Evolutionary conservation across 2,329 filamentous ascomycete genomes (phyloP).

Genomic region (Fusarium cyanostomum): DNA sequence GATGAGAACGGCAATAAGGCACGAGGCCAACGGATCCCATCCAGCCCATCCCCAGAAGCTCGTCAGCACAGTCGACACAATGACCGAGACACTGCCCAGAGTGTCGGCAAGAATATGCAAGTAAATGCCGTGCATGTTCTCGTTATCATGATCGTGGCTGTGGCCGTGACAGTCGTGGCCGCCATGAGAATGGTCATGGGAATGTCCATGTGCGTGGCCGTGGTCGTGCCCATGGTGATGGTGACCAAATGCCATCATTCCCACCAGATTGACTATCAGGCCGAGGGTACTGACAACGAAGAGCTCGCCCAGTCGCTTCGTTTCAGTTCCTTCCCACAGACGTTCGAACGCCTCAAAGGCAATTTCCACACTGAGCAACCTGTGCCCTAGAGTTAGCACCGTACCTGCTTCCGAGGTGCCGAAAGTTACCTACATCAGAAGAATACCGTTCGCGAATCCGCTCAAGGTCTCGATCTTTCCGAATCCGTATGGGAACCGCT

Average conservation of each 20-base stretch:
- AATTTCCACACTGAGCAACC: constrained; percentile 94
- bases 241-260: constrained; percentile 84
- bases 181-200: constrained; percentile 53
- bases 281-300: constrained; percentile 89
- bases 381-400: constrained; percentile 47
- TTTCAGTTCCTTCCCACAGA: constrained; percentile 82
- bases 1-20: constrained; percentile 91
- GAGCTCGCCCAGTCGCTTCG: constrained; percentile 85
- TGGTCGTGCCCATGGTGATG: constrained; percentile 62
- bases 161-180: constrained; percentile 52
- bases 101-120: constrained; percentile 95
- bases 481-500: constrained; percentile 92
- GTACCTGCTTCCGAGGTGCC: not conserved
- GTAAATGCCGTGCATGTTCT: constrained; percentile 98
- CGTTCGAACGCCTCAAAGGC: constrained; percentile 93
- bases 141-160: constrained; percentile 75
- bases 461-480: constrained; percentile 97
- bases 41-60: constrained; percentile 90
- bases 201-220: constrained; percentile 53
- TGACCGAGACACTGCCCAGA: constrained; percentile 92
- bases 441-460: constrained; percentile 95
- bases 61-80: constrained; percentile 88
- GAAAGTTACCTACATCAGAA: constrained; percentile 74
- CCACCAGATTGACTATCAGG: constrained; percentile 88
- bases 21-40: constrained; percentile 94